Percentiles rank a stretch among this genome's conserved stretches.
Conservation (phyloP, 2,329 filamentous ascomycete genomes). For the Fusarium vanettenii region DNA sequence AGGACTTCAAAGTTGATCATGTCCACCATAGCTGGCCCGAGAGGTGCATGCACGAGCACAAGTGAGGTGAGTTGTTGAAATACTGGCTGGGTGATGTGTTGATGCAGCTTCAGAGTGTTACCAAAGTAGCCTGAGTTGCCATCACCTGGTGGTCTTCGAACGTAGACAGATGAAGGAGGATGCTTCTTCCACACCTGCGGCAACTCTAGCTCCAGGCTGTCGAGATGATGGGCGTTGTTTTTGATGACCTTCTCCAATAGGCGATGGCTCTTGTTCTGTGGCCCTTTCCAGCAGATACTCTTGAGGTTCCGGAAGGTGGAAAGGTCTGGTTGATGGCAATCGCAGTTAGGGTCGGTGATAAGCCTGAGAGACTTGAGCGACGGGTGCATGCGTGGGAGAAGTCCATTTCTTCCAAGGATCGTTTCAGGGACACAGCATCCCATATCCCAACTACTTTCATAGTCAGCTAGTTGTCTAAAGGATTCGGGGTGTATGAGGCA, state of each 20-base stretch:
- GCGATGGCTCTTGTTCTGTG: fast-evolving
- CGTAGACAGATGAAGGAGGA: no score
- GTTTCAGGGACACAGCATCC: neutral
- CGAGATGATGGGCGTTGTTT: neutral
- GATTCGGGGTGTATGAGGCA: neutral
- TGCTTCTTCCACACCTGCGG: no score
- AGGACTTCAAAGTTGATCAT: neutral
- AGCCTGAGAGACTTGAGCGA: neutral
- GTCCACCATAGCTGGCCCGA: neutral
- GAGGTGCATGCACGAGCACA: neutral
- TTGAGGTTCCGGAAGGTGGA: neutral
- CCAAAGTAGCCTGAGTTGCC: neutral
- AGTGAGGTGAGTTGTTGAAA: neutral
- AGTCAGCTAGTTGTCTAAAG: neutral
- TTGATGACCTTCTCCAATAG: neutral
- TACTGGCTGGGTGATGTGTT: fast-evolving
- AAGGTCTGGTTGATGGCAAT: no score
- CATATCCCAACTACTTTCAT: neutral
- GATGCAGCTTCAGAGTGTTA: neutral
- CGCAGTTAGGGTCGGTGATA: neutral
- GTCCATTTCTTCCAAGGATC: neutral
- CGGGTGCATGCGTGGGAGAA: fast-evolving
- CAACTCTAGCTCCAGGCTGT: neutral
- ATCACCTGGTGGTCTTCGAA: neutral
- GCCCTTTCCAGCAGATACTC: neutral